Evolutionary conservation across 2,329 filamentous ascomycete genomes (phyloP), one percentile per base, ranked within the genome.

Genomic region (Stachybotrys chlorohalonatus): DNA sequence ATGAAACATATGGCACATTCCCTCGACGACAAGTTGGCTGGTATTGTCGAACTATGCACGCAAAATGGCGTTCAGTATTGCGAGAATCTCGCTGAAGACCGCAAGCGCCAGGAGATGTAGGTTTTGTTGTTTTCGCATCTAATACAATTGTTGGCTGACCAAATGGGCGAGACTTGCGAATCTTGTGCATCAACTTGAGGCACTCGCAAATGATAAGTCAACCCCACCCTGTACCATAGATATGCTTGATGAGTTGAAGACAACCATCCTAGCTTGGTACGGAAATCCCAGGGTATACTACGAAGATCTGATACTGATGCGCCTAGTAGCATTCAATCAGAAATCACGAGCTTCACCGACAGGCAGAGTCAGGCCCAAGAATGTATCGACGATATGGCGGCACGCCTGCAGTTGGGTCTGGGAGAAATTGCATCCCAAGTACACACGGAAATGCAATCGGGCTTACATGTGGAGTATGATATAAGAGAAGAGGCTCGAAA

Each of bases 1-100:
- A 46, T 60, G 3, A 49, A 59, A 6, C 47, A 59, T 11, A 51
- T 54, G 6, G 8, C 65, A 2, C 36, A 51, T 8, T 24, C 46
- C 9, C 46, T 47, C n/a, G 46, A 47, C 8, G 46, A 47, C 11
- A 47, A 47, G n/a, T n/a, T 47, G 46, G 17, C 9, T 8, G 15
- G 16, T 2, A 8, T 47, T n/a, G 9, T 47, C 3, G 16, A 16
- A 24, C 9, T 47, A 8, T 47, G 46, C 17, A 7, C 15, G 9
- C 15, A 24, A 47, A 47, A n/a, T n/a, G 17, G 16, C 8, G 3
- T 47, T 24, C 46, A 7, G 2, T 6, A 47, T 24, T 9, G 46
- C 15, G 46, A 47, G 8, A n/a, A n/a, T n/a, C 9, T n/a, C n/a
- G 46, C 7, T 16, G 46, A n/a, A 47, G 6, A 11, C 16, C 15